Percentiles rank a stretch among this genome's conserved stretches.
These are phyloP conservation scores for Parasarocladium wereldwijsianum DNA, from an alignment of 2,329 filamentous ascomycete genomes.

Conservation along the genomic window DNA sequence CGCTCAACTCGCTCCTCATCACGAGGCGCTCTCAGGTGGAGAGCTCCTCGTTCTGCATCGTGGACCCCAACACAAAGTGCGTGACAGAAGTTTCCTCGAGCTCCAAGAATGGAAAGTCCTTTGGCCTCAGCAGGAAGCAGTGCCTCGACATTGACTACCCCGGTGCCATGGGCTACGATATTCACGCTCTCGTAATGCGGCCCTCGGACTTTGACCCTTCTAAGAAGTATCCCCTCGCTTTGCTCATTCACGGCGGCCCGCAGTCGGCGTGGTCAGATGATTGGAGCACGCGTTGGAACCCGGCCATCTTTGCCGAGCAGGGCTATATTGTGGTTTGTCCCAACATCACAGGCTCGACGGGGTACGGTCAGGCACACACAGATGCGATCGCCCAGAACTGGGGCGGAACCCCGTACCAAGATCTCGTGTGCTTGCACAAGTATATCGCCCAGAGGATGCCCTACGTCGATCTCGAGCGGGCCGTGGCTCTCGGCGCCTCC, in stretches of 20 bases:
- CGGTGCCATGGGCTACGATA: slow-evolving; percentile 46
- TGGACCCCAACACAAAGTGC: slow-evolving; percentile 29
- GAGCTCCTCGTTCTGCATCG: slow-evolving; percentile 52
- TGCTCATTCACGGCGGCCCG: slow-evolving; percentile 72
- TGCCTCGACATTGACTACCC: slow-evolving; percentile 55
- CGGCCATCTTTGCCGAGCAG: slow-evolving; percentile 73
- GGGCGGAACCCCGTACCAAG: slow-evolving; percentile 74
- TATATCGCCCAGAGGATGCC: slow-evolving; percentile 50
- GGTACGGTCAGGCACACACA: slow-evolving; percentile 64
- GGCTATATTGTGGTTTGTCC: slow-evolving; percentile 72
- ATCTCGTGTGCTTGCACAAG: slow-evolving; percentile 66
- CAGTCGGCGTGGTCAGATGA: slow-evolving; percentile 61
- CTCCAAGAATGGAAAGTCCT: slow-evolving; percentile 48
- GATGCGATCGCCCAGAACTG: slow-evolving; percentile 68
- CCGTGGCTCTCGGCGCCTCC: slow-evolving; percentile 61
- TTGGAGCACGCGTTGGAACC: slow-evolving; percentile 79
- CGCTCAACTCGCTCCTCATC: slow-evolving; percentile 39
- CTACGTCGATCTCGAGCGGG: slow-evolving; percentile 53
- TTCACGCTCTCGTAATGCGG: slow-evolving; percentile 55
- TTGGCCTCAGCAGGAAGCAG: slow-evolving; percentile 50
- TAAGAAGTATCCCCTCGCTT: slow-evolving; percentile 66
- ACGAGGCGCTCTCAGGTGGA: slow-evolving; percentile 57
- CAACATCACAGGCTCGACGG: slow-evolving; percentile 72
- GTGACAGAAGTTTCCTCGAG: slow-evolving; percentile 42
- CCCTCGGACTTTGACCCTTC: slow-evolving; percentile 51